Conservation (phyloP, 139 green algal genomes). For the Dunaliella primolecta region DNA sequence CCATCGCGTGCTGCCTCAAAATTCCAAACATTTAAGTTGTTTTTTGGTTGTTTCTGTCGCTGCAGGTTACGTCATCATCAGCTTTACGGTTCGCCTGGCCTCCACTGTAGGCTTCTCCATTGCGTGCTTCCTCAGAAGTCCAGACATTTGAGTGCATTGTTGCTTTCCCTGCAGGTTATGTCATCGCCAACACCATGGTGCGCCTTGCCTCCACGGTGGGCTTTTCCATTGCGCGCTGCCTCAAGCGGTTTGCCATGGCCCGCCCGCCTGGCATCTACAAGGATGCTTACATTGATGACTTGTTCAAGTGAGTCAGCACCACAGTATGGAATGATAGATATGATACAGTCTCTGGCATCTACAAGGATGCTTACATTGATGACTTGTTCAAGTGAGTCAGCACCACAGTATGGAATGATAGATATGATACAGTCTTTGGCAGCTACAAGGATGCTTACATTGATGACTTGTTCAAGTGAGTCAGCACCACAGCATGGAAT, state of each 20-base stretch:
- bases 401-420: too few relatives aligned
- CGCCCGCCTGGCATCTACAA: conserved; percentile 97
- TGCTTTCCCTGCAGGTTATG: conserved; percentile 41
- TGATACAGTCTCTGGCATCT: too few relatives aligned
- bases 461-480: conserved; percentile 71
- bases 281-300: conserved; percentile 83
- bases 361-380: conserved; percentile 94
- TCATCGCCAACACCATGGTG: conserved; percentile 44
- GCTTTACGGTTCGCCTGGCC: too few relatives aligned
- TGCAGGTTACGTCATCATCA: too few relatives aligned
- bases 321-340: too few relatives aligned
- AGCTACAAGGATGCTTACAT: conserved; percentile 99
- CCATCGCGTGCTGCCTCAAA: conserved; percentile 50
- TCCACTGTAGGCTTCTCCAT: background rate
- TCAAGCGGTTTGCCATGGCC: conserved; percentile 67
- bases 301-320: conserved; percentile 75
- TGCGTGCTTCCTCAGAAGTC: background rate
- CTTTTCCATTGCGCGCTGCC: conserved; percentile 43
- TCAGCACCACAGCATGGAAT: too few relatives aligned
- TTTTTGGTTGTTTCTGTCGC: too few relatives aligned
- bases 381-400: conserved; percentile 74
- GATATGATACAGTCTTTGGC: too few relatives aligned
- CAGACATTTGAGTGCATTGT: background rate
- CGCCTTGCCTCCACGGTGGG: conserved; percentile 27
- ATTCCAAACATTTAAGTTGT: too few relatives aligned